These are phyloP conservation scores for Nematodospora anomalae DNA, from an alignment of 1,139 yeast species.

Conservation along the genomic window DNA sequence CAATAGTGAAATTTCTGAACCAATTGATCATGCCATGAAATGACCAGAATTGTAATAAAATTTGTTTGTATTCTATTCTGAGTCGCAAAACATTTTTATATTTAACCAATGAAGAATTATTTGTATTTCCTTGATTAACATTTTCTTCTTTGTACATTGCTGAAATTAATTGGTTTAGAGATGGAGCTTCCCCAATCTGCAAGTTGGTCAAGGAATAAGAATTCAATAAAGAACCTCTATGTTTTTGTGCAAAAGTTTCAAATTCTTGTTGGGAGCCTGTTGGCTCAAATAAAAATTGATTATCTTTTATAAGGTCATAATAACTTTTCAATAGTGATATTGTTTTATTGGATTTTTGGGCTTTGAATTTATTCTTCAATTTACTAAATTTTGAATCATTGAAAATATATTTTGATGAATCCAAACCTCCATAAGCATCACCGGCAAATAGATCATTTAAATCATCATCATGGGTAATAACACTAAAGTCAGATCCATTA, in stretches of 20 bases:
- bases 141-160: constrained; percentile 30
- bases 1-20: constrained; percentile 37
- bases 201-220: constrained; percentile 35
- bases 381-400: constrained; percentile 15
- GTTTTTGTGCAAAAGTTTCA: constrained; percentile 18
- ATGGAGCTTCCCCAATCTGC: constrained; percentile 42
- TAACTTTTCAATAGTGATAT: constrained; percentile 21
- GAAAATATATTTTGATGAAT: constrained; percentile 6
- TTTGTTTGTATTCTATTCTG: constrained; percentile 42
- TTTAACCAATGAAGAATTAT: constrained; percentile 29
- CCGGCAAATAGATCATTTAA: constrained; percentile 20
- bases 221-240: constrained; percentile 27
- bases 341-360: constrained; percentile 17
- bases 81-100: constrained; percentile 40
- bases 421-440: constrained; percentile 29
- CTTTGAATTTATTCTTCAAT: constrained; percentile 13
- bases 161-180: constrained; percentile 28
- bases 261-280: constrained; percentile 19
- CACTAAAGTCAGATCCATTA: constrained; percentile 12
- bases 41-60: constrained; percentile 46
- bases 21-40: constrained; percentile 42
- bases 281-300: constrained; percentile 42
- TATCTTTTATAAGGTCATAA: constrained; percentile 26
- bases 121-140: constrained; percentile 14
- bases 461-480: constrained; percentile 7